Evolutionary conservation across 768 basidiomycete genomes (phyloP), one percentile per base, ranked within the genome.

Genomic region (Candolleomyces efflorescens): DNA sequence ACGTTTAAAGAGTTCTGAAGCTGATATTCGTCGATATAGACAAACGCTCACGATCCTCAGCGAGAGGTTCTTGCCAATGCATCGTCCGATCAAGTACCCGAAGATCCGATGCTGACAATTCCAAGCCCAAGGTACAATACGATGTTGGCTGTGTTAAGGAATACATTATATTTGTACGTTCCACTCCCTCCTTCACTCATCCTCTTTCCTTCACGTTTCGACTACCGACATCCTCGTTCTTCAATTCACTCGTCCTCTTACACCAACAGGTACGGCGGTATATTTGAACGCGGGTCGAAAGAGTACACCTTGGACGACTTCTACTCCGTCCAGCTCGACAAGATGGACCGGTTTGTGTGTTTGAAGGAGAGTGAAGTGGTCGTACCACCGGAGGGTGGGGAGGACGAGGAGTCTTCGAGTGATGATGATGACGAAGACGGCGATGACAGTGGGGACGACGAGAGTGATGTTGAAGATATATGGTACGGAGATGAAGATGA

Each of bases 251-350:
- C 5, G 20, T 11, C 9, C 46, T 37, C 12, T 27, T 3, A 13
- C 61, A 3, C 32, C n/a, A n/a, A 3, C 59, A 90, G 91, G 55
- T 95, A 95, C 64, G 92, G 94, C 10, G 93, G 94, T 0, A 95
- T 95, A 17, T 89, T 84, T 63, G 94, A 96, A 69, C 79, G 83
- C 15, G 89, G 91, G 0, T 78, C 88, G 12, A 81, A 84, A 22
- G 94, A 97, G 69, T 94, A 90, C 62, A 95, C 93, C 0, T 75
- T 97, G 5, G 92, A 94, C 65, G 94, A 96, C 64, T 97, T 95
- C 65, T 77, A 93, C 70, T 77, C 82, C 1, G 71, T 97, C 11
- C 82, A 85, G 58, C 77, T 97, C 18, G 92, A 94, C 65, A 95
- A 95, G 69, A 74, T 95, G 71, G 94, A 95, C 41, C 73, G 79